A percentile compares a stretch with the other conserved stretches of the same genome.
These are phyloP conservation scores for Fusarium sp. DNA, from an alignment of 2,329 filamentous ascomycete species.

Conservation along the genomic window DNA sequence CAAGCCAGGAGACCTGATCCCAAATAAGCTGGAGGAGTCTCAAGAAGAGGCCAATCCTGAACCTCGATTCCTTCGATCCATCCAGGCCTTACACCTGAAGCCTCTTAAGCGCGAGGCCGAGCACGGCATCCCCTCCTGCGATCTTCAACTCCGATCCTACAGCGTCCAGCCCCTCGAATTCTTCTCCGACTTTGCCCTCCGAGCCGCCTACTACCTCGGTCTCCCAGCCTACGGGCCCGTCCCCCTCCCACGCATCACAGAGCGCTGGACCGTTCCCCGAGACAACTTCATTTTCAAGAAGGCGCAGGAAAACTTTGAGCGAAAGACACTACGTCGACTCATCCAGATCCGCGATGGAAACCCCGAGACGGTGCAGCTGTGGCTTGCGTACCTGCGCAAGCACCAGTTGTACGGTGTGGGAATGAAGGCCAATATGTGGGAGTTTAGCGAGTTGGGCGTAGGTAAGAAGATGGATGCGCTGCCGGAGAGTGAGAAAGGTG, in stretches of 20 bases:
- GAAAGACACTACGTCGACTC: conserved; percentile 84
- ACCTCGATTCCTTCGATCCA: conserved; percentile 76
- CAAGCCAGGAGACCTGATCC: conserved; percentile 29
- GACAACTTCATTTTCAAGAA: conserved; percentile 97
- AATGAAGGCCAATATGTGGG: conserved; percentile 98
- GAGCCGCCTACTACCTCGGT: conserved; percentile 92
- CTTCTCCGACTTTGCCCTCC: conserved; percentile 93
- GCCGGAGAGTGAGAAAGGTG: conserved; percentile 42
- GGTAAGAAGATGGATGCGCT: conserved; percentile 45
- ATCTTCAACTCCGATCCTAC: conserved; percentile 94
- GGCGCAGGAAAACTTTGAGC: conserved; percentile 96
- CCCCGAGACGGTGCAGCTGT: conserved; percentile 87
- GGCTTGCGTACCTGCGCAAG: conserved; percentile 92
- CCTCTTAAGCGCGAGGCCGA: conserved; percentile 81
- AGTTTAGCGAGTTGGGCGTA: conserved; percentile 78
- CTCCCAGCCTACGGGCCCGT: conserved; percentile 88
- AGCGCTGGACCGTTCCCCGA: conserved; percentile 94
- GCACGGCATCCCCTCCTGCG: conserved; percentile 85
- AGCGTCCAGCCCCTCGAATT: conserved; percentile 91
- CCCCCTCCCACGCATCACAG: conserved; percentile 85
- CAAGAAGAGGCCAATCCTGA: conserved; percentile 26
- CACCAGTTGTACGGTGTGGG: conserved; percentile 96
- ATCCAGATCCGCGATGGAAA: conserved; percentile 95
- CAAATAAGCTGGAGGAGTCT: conserved; percentile 27
- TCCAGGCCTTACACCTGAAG: conserved; percentile 88